Evolutionary conservation across 2,329 filamentous ascomycete species (phyloP).

Genomic region (Penicillium sp.): DNA sequence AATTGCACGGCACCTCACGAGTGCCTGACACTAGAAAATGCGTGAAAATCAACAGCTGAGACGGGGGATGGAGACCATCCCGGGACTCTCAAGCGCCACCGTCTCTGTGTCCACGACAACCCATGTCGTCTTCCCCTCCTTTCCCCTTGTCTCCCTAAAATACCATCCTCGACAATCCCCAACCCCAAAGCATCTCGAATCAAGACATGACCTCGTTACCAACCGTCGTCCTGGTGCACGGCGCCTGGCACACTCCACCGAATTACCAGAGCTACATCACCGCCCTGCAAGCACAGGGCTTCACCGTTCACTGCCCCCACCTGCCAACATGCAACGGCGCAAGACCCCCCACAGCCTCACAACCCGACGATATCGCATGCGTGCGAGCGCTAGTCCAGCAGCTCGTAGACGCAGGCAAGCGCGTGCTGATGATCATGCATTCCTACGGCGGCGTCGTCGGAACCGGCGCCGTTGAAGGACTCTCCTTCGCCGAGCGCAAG

Average conservation of each 20-base stretch:
- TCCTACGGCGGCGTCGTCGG: constrained; percentile 28
- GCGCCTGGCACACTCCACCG: constrained; percentile 21
- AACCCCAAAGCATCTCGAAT: not conserved
- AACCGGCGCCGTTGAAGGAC: constrained; percentile 19
- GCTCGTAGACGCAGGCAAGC: constrained; percentile 12
- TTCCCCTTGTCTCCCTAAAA: too few species aligned
- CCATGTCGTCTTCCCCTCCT: too few species aligned
- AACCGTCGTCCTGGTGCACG: constrained; percentile 19
- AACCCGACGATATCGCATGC: constrained; percentile 11
- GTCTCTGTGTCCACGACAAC: too few species aligned
- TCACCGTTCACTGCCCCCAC: constrained; percentile 19
- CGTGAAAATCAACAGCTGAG: too few species aligned
- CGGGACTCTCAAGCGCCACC: too few species aligned
- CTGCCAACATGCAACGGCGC: constrained; percentile 18
- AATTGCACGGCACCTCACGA: too few species aligned
- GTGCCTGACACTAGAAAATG: too few species aligned
- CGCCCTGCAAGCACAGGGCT: constrained; percentile 13
- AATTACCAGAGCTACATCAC: constrained; percentile 15
- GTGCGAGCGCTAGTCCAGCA: constrained; percentile 8
- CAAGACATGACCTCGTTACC: constrained; percentile 9
- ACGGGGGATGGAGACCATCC: too few species aligned
- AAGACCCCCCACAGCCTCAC: constrained; percentile 7
- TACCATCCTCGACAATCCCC: not conserved
- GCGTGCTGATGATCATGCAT: constrained; percentile 24
- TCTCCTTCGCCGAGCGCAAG: constrained; percentile 10